Conservation (phyloP, 331 rosid genomes). For the Arachis monticola region DNA sequence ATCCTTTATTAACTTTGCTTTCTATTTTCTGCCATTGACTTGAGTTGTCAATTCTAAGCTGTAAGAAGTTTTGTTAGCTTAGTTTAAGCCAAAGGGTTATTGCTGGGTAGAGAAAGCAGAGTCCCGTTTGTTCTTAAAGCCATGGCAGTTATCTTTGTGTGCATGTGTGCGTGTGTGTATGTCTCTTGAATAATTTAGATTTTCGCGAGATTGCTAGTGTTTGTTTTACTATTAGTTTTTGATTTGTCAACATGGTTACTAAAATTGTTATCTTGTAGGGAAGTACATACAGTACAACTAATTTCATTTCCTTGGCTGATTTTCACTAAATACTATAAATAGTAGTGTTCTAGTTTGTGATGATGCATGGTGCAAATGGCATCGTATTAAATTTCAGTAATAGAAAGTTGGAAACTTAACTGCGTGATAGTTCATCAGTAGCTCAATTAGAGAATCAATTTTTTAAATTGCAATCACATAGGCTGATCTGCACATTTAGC, state of each 20-base stretch:
- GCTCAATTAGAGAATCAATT: neutral
- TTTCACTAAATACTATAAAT: neutral
- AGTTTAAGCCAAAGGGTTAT: constrained; percentile 21
- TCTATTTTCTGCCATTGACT: constrained; percentile 20
- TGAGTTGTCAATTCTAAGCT: constrained; percentile 10
- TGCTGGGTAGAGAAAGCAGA: constrained; percentile 4
- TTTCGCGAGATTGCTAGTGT: neutral
- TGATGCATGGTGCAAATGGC: constrained; percentile 6
- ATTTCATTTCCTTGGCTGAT: constrained; percentile 19
- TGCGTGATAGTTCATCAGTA: constrained; percentile 1
- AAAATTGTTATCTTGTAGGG: neutral
- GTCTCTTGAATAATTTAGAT: neutral
- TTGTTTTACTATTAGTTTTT: neutral
- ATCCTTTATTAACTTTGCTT: constrained; percentile 10
- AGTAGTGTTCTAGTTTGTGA: constrained; percentile 19
- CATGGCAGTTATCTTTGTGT: neutral
- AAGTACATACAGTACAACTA: neutral
- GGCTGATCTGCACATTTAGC: constrained; percentile 21
- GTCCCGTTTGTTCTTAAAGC: constrained; percentile 11
- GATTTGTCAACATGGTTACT: constrained; percentile 4
- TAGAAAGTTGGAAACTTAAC: constrained; percentile 11
- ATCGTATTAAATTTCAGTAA: constrained; percentile 1
- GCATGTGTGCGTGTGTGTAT: neutral
- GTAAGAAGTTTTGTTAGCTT: constrained; percentile 6
- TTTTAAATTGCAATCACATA: constrained; percentile 22